Base-by-base conservation (phyloP, 306 rosid species). In the Vigna nakashimae region DNA sequence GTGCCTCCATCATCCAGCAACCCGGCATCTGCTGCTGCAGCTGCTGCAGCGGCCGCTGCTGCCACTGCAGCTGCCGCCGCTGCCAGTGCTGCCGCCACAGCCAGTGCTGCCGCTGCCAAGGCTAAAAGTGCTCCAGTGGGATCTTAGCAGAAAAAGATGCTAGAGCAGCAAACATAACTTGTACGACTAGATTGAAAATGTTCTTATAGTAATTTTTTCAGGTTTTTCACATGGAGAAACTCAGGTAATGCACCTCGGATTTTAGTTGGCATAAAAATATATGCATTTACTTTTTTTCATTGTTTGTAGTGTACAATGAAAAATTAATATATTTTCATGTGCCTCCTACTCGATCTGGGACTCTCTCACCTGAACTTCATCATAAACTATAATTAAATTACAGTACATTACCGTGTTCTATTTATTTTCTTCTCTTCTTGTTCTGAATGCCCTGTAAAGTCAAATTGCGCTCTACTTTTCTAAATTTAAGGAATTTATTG, bases 51-150 rank as follows among this genome's bases (percentile, higher is more conserved):
- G 0, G 34, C 64, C 9, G 75, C 97, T 2, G 93, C 97, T 0
- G 91, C 94, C 0, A 89, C 95, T 0, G 91, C 43, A 6, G 9
- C 43, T 1, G 7, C 90, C 0, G 34, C 34, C 1, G 34, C 34
- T 4, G 34, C 34, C 9, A 73, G 88, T 30, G 32, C 32, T 30
- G 32, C 32, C 5, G 32, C 32, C 9, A 73, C 97, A 3, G 93
- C 38, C 0, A 90, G 94, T 0, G 91, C 93, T 46, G 94, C 97
- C 7, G 92, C 96, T 0, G 92, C 94, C 70, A 86, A 88, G 81
- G 68, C 90, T 6, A 81, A 89, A 71, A 90, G 94, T 72, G 75
- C 91, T 40, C 84, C 91, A 0, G 92, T 84, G 3, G 90, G 93
- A 45, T 87, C 94, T 30, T 93, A 89, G 89, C 80, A 36, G 20